Evolutionary conservation across 1,284 basidiomycete species (phyloP).

Genomic region (Tylopilus sp.): DNA sequence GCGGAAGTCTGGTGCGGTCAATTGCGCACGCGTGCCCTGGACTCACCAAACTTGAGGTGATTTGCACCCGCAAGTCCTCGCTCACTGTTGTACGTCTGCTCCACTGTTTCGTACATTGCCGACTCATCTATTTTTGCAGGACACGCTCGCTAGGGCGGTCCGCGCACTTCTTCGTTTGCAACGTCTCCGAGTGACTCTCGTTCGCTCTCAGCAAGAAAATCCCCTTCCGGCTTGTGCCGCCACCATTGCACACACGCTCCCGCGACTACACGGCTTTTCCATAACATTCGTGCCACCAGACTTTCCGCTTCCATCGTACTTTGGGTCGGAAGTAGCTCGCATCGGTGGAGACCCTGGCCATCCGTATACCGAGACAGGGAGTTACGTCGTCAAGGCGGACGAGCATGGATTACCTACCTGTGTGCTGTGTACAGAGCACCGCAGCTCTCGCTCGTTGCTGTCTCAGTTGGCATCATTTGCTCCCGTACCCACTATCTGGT

Average conservation of each 20-base stretch:
- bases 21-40: slow-evolving; percentile 61
- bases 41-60: slow-evolving; percentile 57
- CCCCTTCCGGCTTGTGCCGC: slow-evolving; percentile 53
- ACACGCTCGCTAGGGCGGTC: slow-evolving; percentile 51
- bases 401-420: slow-evolving; percentile 42
- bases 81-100: slow-evolving; percentile 56
- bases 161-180: slow-evolving; percentile 58
- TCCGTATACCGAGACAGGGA: slow-evolving; percentile 39
- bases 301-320: slow-evolving; percentile 38
- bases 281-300: slow-evolving; percentile 56
- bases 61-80: slow-evolving; percentile 63
- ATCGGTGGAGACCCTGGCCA: slow-evolving; percentile 30
- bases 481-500: slow-evolving; percentile 40
- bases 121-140: slow-evolving; percentile 32
- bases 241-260: slow-evolving; percentile 59
- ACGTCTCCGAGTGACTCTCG: slow-evolving; percentile 56
- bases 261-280: slow-evolving; percentile 57
- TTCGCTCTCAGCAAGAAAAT: slow-evolving; percentile 63
- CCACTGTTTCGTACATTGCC: neutral
- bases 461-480: slow-evolving; percentile 37
- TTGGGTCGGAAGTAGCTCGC: slow-evolving; percentile 28
- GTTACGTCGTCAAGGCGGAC: slow-evolving; percentile 49
- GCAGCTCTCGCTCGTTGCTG: slow-evolving; percentile 37
- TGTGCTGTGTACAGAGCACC: slow-evolving; percentile 45
- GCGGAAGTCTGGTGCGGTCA: slow-evolving; percentile 60